Base-by-base conservation (phyloP, 2,329 filamentous ascomycete genomes). In the Claviceps sp. region DNA sequence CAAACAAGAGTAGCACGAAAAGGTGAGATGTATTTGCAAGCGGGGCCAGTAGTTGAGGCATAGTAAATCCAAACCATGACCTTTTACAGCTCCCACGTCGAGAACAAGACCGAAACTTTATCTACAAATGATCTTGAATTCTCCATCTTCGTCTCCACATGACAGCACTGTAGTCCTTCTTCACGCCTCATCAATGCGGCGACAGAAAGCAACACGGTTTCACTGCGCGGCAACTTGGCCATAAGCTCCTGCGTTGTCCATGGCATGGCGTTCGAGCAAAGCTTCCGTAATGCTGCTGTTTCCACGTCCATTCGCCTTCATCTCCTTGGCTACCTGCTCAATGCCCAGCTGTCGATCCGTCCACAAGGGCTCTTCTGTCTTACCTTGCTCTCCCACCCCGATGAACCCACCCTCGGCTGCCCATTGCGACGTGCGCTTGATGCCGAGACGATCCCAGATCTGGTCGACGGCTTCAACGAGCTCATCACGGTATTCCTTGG, bases 381-480 rank as follows among this genome's bases (percentile, higher is more conserved):
- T 76, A 48, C 75, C 76, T 53, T 84, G 71, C 57, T 89, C 84
- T 22, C 93, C 93, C 8, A 98, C 93, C 50, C 91, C 93, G 54
- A 97, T 87, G 70, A 97, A 96, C 7, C 93, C 93, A 47, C 93
- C 93, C 64, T 93, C 79, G 14, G 82, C 81, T 34, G 87, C 86
- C 93, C 93, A 98, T 62, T 95, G 86, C 54, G 84, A 88, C 30
- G 91, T 95, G 62, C 91, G 85, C 76, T 94, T 95, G 71, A 96
- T 90, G 55, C 82, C 82, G 2, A 98, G 80, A 62, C 91, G 81
- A 47, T 76, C 79, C 90, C 91, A 98, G 54, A 98, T 91, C 60
- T 81, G 78, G 60, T 95, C 87, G 37, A 98, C 72, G 5, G 91
- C 89, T 54, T 82, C 70, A 30, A 96, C 83, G 4, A 98, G 82